Percentiles rank a stretch among this genome's conserved stretches.
These are phyloP conservation scores for Puccinia horiana DNA, from an alignment of 1,284 basidiomycete species.

Conservation along the genomic window DNA sequence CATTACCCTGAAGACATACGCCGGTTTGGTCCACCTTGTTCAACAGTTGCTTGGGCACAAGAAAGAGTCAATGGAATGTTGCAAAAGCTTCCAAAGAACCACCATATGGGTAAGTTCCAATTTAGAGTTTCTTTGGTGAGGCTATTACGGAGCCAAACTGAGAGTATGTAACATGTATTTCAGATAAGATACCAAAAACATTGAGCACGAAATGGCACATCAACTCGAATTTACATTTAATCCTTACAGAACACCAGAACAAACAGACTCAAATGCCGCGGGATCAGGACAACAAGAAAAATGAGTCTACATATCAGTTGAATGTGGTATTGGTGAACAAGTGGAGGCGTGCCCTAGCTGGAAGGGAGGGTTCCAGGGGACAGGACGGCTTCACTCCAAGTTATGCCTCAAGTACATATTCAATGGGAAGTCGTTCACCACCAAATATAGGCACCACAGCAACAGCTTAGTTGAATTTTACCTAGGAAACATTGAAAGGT, in stretches of 20 bases:
- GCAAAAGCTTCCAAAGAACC: background rate
- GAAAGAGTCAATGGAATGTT: no score
- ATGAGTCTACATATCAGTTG: background rate
- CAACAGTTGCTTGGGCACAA: no score
- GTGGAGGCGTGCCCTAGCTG: background rate
- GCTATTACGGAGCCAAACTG: no score
- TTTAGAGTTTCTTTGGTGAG: no score
- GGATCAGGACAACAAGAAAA: background rate
- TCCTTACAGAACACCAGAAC: background rate
- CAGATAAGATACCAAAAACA: conserved; percentile 1
- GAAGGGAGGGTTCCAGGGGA: background rate
- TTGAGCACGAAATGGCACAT: background rate
- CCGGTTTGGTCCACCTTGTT: background rate
- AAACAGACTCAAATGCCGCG: background rate
- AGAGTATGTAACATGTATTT: background rate
- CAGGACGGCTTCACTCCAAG: no score
- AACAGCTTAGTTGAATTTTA: background rate
- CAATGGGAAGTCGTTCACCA: no score
- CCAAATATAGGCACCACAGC: background rate
- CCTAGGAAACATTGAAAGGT: background rate
- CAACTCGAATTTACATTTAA: background rate
- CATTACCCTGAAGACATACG: background rate
- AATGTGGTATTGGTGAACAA: background rate
- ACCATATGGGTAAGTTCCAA: background rate
- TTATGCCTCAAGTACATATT: no score